Evolutionary conservation across 176 grass and related monocot genomes (phyloP).

Genomic region (Hordeum vulgare): MorexV3_pseudomolecules_assembly NC_058518.1:458580013-458580512

Average conservation of each 20-base stretch:
- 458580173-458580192: not conserved
- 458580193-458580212: not conserved
- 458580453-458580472: constrained; percentile 68
- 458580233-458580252: not conserved
- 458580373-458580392: not conserved
- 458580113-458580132: not conserved
- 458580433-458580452: constrained; percentile 44
- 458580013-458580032: not conserved
- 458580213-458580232: not conserved
- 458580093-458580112: not conserved
- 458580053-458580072: no score
- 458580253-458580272: not conserved
- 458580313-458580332: not conserved
- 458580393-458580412: constrained; percentile 67
- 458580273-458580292: no score
- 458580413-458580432: constrained; percentile 67
- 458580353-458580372: not conserved
- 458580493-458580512: constrained; percentile 46
- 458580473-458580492: constrained; percentile 58
- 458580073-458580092: not conserved
- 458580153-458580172: not conserved
- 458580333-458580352: not conserved
- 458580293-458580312: not conserved
- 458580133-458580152: not conserved
- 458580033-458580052: not conserved